Evolutionary conservation across 192 early-diverging fungal genomes (phyloP), one percentile per base, ranked within the genome.

Genomic region (Backusella liffmaniae): DNA sequence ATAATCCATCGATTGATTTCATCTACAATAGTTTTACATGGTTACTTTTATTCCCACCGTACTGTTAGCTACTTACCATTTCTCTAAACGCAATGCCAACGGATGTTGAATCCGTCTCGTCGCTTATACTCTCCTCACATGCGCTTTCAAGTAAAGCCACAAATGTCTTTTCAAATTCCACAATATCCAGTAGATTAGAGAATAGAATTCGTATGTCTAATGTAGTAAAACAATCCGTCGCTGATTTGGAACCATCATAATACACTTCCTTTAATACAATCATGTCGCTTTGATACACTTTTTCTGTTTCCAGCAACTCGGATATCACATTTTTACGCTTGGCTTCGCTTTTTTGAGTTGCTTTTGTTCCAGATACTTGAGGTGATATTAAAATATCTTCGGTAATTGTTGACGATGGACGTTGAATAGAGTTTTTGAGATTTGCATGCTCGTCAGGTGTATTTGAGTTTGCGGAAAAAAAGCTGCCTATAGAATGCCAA

Each of bases 301-400:
- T 80, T 70, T 96, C 95, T 4, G 95, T 95, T 56, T 89, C 86
- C 0, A 94, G 80, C 65, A 96, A 77, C 73, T 96, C 95, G 51
- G 86, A 84, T 10, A 94, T 80, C 34, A 95, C 91, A 36, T 88
- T 86, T 84, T 96, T 96, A 5, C 23, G 39, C 15, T 15, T 71
- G 5, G 41, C 10, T 69, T 23, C 62, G 46, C 70, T 62, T 13
- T 62, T 62, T 29, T 26, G 56, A 29, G 56, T 62, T 62, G 56
- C 56, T 26, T 62, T 62, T 62, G 56, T 12, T 62, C 56, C 72
- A 34, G 70, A 26, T 13, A 46, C 70, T 30, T 71, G 42, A 34
- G 70, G 70, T 15, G 70, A 71, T 30, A 71, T 41, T 30, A 29
- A 30, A 12, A 10, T 49, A 18, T 41, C 10, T 37, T 69, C 67